Evolutionary conservation across 2,329 filamentous ascomycete species (phyloP).

Genomic region (Paracoccidioides lutzii): DNA sequence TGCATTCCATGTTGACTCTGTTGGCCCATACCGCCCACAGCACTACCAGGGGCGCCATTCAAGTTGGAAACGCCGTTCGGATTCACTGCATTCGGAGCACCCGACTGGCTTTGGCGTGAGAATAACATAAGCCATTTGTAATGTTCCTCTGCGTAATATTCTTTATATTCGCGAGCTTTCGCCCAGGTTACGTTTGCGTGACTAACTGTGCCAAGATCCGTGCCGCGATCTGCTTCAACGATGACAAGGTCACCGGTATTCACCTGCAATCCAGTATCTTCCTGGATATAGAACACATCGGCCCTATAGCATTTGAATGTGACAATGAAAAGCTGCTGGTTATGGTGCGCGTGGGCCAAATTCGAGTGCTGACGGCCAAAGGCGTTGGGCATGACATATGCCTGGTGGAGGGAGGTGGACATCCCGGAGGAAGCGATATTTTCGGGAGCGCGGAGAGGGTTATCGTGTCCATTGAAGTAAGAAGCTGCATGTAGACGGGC

Average conservation of each 20-base stretch:
- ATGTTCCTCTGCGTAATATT: constrained; percentile 86
- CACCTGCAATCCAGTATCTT: constrained; percentile 82
- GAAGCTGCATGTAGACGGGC: constrained; percentile 29
- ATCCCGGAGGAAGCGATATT: constrained; percentile 20
- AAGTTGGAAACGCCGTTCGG: constrained; percentile 46
- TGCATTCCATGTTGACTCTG: constrained; percentile 60
- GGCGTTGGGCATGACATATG: constrained; percentile 26
- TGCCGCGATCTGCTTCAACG: constrained; percentile 91
- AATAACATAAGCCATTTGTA: constrained; percentile 99
- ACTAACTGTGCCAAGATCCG: constrained; percentile 85
- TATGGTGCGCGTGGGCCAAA: constrained; percentile 26
- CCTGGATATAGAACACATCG: constrained; percentile 94
- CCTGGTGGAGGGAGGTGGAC: constrained; percentile 26
- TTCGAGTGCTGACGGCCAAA: constrained; percentile 28
- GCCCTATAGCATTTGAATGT: constrained; percentile 93
- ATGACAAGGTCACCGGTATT: constrained; percentile 91
- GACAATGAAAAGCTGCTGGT: constrained; percentile 61
- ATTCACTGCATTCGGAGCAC: constrained; percentile 29
- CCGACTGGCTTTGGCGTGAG: constrained; percentile 55
- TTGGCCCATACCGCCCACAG: constrained; percentile 66
- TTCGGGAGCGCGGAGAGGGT: constrained; percentile 23
- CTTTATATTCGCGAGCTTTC: constrained; percentile 75
- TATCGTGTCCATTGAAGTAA: constrained; percentile 31
- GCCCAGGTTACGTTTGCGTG: constrained; percentile 80
- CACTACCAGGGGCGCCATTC: constrained; percentile 53